Conservation (phyloP, 305 asterid species). For the Fraxinus albicans region DNA sequence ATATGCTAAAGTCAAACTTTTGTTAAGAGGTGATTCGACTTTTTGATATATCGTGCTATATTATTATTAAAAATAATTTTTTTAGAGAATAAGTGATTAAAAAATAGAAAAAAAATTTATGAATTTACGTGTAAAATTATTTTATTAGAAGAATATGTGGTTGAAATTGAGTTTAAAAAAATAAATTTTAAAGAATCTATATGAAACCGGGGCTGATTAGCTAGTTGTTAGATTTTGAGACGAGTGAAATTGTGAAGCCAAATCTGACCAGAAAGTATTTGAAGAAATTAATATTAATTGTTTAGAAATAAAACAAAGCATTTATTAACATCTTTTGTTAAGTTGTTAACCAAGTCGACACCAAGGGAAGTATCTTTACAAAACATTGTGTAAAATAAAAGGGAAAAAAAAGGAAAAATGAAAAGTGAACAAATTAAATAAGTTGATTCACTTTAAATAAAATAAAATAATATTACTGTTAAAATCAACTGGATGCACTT, state of each 20-base stretch:
- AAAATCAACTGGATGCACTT: neutral
- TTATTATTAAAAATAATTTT: too few species aligned
- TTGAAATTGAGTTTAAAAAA: too few species aligned
- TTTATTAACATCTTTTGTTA: neutral
- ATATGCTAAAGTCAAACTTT: too few species aligned
- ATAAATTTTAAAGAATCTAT: too few species aligned
- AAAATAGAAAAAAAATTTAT: too few species aligned
- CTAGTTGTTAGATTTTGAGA: too few species aligned
- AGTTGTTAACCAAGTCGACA: constrained; percentile 14
- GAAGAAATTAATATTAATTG: neutral
- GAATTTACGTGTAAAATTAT: neutral
- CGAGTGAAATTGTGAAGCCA: neutral
- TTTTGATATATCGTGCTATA: too few species aligned
- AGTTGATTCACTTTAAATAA: constrained; percentile 11
- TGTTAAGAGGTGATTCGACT: too few species aligned
- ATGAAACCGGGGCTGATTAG: too few species aligned
- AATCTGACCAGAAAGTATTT: neutral
- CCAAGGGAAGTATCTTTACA: neutral
- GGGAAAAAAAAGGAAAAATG: neutral
- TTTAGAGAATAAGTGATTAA: too few species aligned
- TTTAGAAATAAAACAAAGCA: neutral
- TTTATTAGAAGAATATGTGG: too few species aligned
- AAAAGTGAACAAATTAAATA: neutral
- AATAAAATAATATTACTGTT: neutral
- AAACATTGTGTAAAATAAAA: neutral